These are phyloP conservation scores for Dipodascus albidus DNA, from an alignment of 805 yeast genomes.

Conservation along the genomic window DNA sequence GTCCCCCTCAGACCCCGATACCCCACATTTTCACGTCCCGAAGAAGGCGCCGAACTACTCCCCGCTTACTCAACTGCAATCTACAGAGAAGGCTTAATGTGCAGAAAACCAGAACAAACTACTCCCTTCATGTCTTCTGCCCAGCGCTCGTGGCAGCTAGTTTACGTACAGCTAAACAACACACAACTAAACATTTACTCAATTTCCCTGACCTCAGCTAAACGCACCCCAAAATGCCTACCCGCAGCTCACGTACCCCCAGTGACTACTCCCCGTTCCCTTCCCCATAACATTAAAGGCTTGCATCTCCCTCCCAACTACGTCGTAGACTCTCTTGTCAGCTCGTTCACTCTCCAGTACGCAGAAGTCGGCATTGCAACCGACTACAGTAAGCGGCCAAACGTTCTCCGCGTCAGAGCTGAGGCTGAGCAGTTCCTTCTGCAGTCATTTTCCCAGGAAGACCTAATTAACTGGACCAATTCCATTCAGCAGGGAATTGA, in stretches of 20 bases:
- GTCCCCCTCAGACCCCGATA: constrained; percentile 28
- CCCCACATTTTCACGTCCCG: constrained; percentile 24
- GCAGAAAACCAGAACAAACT: constrained; percentile 63
- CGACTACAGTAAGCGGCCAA: constrained; percentile 63
- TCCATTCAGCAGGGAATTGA: constrained; percentile 66
- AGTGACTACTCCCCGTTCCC: neutral
- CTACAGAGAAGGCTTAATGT: constrained; percentile 42
- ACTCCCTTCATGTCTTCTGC: constrained; percentile 67
- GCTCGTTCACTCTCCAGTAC: constrained; percentile 72
- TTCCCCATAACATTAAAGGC: constrained; percentile 4
- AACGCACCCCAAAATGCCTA: neutral
- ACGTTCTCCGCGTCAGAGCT: constrained; percentile 62
- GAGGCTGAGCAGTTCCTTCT: constrained; percentile 77
- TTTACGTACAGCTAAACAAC: constrained; percentile 66
- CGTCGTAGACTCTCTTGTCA: constrained; percentile 18
- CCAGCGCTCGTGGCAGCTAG: constrained; percentile 57
- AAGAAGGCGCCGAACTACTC: constrained; percentile 31
- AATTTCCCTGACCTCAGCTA: neutral
- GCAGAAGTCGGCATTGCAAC: constrained; percentile 76
- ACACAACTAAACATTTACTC: constrained; percentile 70
- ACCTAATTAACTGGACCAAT: constrained; percentile 69
- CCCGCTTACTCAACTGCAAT: constrained; percentile 64
- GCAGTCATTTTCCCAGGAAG: constrained; percentile 48
- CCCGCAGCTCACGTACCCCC: neutral
- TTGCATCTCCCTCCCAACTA: constrained; percentile 4